phyloP scores from a whole-genome alignment of 805 yeast species.

The Pichia rugopelliculosa region DNA sequence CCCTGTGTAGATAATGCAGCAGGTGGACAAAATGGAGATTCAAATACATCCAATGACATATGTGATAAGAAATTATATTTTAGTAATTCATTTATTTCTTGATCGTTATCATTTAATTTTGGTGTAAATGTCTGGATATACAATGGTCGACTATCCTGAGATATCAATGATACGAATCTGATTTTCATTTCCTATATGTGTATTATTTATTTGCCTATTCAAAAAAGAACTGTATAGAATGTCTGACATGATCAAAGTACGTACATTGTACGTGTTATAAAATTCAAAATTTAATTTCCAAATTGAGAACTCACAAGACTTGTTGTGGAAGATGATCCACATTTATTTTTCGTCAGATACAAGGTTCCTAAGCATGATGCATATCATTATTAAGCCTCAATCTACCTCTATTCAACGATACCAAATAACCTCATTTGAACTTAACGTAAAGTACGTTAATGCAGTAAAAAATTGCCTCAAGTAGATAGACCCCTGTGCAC shows the following conservation, averaged over 20 bases:
- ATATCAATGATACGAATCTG: slow-evolving; percentile 51
- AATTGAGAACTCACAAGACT: background rate
- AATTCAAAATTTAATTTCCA: background rate
- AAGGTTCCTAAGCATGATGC: background rate
- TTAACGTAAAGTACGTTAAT: no score
- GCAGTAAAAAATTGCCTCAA: background rate
- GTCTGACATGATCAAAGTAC: no score
- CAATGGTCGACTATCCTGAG: slow-evolving; percentile 50
- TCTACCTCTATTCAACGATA: background rate
- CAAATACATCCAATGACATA: slow-evolving; percentile 65
- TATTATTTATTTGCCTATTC: no score
- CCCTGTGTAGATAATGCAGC: slow-evolving; percentile 20
- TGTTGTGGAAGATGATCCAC: no score
- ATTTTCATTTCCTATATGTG: slow-evolving; percentile 25
- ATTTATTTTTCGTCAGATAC: no score
- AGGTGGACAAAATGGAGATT: slow-evolving; percentile 41
- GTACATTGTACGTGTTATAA: no score
- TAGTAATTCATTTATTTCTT: slow-evolving; percentile 34
- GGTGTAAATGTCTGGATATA: slow-evolving; percentile 50
- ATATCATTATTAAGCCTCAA: background rate
- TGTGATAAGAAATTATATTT: slow-evolving; percentile 68
- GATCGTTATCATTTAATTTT: slow-evolving; percentile 8
- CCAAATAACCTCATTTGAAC: background rate
- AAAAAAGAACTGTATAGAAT: no score
- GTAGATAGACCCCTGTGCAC: slow-evolving; percentile 3